Percentiles rank a stretch among this genome's conserved stretches.
Evolutionary conservation across 1,139 yeast species (phyloP).

Genomic region (Yarrowia galli): DNA sequence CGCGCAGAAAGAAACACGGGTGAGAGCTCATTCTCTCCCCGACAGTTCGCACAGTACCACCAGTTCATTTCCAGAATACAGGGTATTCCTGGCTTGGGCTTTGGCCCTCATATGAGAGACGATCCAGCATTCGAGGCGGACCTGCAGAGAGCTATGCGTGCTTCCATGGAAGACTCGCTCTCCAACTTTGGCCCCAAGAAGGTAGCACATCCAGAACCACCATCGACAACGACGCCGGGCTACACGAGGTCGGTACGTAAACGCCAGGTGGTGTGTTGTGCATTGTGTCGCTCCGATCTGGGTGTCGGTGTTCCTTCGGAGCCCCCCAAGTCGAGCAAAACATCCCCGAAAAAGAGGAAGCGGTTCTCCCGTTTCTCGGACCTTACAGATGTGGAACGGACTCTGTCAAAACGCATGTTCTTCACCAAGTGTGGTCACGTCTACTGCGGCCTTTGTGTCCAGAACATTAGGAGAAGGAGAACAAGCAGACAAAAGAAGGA

Average conservation of each 20-base stretch:
- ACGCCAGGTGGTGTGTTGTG: constrained; percentile 11
- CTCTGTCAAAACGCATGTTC: constrained; percentile 72
- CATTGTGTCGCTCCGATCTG: constrained; percentile 31
- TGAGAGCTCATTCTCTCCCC: neutral
- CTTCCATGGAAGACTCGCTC: constrained; percentile 12
- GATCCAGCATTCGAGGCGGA: neutral
- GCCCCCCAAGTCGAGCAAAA: neutral
- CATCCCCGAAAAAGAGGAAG: neutral
- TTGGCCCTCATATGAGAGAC: neutral
- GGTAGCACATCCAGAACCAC: constrained; percentile 10
- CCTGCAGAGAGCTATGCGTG: constrained; percentile 8
- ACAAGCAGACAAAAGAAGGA: constrained; percentile 21
- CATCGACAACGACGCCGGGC: constrained; percentile 7
- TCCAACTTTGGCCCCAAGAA: constrained; percentile 25
- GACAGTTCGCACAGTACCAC: neutral
- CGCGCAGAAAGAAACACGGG: neutral
- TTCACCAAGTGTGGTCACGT: constrained; percentile 81
- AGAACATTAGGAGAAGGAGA: constrained; percentile 53
- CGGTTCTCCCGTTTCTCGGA: constrained; percentile 25
- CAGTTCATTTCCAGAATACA: neutral
- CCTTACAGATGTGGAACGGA: constrained; percentile 63
- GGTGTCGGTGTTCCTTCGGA: constrained; percentile 1
- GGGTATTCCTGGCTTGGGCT: neutral
- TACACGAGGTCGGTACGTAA: neutral
- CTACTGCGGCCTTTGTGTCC: constrained; percentile 85